A percentile compares a stretch with the other conserved stretches of the same genome.
Conservation (phyloP, 2,329 filamentous ascomycete genomes). For the Pestalotiopsis sp. region DNA sequence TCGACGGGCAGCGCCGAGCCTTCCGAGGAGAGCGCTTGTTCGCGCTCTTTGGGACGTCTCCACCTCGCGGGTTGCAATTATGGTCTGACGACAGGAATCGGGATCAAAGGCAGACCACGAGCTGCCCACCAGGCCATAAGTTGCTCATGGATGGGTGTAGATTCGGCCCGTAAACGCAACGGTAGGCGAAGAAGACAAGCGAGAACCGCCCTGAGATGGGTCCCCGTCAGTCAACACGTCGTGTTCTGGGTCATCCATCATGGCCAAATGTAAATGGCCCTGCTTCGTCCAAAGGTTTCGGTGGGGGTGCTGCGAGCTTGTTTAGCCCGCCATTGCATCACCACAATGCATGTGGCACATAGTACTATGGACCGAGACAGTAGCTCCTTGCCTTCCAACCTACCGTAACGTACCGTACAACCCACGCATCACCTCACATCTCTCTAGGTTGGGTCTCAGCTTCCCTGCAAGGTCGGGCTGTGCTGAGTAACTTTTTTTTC, state of each 20-base stretch:
- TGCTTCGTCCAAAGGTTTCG: neutral
- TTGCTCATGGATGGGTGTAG: neutral
- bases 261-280: neutral
- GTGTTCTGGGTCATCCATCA: neutral
- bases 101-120: neutral
- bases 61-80: neutral
- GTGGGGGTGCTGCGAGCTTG: neutral
- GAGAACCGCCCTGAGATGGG: neutral
- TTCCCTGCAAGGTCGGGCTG: neutral
- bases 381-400: neutral
- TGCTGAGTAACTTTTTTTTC: neutral
- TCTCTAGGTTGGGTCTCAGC: neutral
- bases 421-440: neutral
- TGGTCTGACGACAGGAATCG: neutral
- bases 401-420: neutral
- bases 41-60: neutral
- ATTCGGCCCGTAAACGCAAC: neutral
- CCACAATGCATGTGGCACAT: neutral
- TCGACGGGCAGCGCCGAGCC: neutral
- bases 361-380: neutral
- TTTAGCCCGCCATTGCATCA: conserved; percentile 13
- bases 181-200: neutral
- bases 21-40: neutral
- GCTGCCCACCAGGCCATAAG: neutral
- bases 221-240: neutral